Base-by-base conservation (phyloP, 2,329 filamentous ascomycete species). In the Fusarium sp. region DNA sequence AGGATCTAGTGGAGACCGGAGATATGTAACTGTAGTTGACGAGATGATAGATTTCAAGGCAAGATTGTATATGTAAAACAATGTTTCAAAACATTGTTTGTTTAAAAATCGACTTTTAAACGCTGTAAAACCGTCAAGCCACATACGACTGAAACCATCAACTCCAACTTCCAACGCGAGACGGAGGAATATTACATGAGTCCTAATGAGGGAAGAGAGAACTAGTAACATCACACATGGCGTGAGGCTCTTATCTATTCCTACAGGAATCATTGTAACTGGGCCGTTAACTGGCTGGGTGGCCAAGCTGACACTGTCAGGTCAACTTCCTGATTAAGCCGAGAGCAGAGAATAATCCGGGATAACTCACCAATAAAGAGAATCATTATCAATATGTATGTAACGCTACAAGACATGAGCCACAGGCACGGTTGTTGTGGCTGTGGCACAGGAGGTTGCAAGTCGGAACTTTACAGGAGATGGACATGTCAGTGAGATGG, bases 251-350 rank as follows among this genome's bases (percentile, higher is more conserved):
- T 54, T 54, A 54, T 54, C 48, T 54, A n/a, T 7, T 14, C 48
- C 18, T 52, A 4, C 27, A 20, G 18, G 48, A 31, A 54, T 20
- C 18, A 54, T 31, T 1, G 10, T 20, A 14, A 10, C 11, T 11
- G 2, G 29, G 58, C 29, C 45, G 54, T 61, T 74, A 29, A 61
- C 64, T 64, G 68, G 64, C 48, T 50, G 39, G 41, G 54, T 65
- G 37, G 27, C 52, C 18, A 45, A 22, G 45, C 60, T 31, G 64
- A 59, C 27, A 24, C 20, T 20, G 33, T 14, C 16, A 22, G 27
- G 41, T 58, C 14, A 22, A 18, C 20, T 29, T 33, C 37, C 35
- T 24, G 13, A 37, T 45, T 24, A 13, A 33, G 37, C 39, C 27
- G 48, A 54, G 8, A 35, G 60, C 54, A 69, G 54, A 24, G 59